Evolutionary conservation across 257 asterid species (phyloP), one percentile per base, ranked within the genome.

Genomic region (Craterostigma plantagineum): DNA sequence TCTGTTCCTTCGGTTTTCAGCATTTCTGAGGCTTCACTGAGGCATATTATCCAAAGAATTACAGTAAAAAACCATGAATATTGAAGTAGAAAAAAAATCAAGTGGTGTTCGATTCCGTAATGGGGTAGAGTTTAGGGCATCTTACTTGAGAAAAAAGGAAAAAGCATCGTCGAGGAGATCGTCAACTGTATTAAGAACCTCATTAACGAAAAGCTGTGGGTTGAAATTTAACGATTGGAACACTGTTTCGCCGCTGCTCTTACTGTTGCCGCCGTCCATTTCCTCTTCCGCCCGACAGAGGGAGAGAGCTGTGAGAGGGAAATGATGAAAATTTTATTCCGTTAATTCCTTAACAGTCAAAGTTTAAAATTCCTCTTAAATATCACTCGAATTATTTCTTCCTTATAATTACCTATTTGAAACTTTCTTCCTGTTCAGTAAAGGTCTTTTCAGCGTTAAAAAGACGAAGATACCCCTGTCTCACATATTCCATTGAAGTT

Each of bases 121-220:
- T n/a, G n/a, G n/a, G n/a, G n/a, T 41, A 44, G 40, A n/a, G 17
- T 30, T 42, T 14, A 10, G 35, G 48, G 51, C 41, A 38, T 13
- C 38, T 14, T 59, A 77, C 92, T 63, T 50, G 62, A 48, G 63
- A 71, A 68, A 86, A 70, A 46, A 61, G 38, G 49, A 3, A 68
- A 78, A 70, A 41, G 80, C 79, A 27, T 62, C 70, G 16, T 72
- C 70, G 42, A 76, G 49, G 18, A 59, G 47, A 58, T 65, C 76
- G 48, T 78, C 91, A 14, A 76, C 77, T 49, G 47, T 35, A 45
- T 85, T 75, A 56, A 65, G 72, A 43, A 63, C 71, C 37, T 72
- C 82, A 14, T 70, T 81, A 64, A 71, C 58, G 79, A 77, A 67
- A 57, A 72, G 75, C 57, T 62, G 69, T 14, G 92, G 86, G 43